Percentiles rank a stretch among this genome's conserved stretches.
Evolutionary conservation across 805 yeast species (phyloP).

Genomic region (Candida germanica): DNA sequence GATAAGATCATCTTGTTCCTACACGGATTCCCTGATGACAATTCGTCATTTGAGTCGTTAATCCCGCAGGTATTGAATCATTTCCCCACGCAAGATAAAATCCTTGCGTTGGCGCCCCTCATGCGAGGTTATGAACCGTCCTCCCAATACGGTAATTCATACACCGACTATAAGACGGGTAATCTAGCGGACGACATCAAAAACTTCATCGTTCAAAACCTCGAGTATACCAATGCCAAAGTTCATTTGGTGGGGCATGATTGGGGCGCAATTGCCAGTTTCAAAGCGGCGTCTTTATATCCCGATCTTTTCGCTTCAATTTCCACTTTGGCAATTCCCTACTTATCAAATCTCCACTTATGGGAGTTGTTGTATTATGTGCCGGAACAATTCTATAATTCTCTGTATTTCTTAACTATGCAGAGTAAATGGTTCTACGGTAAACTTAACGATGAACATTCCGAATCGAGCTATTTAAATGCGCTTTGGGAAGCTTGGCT

Average conservation of each 20-base stretch:
- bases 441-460: conserved; percentile 14
- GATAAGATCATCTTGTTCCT: conserved; percentile 21
- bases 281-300: conserved; percentile 30
- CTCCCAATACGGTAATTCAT: conserved; percentile 21
- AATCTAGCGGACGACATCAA: conserved; percentile 34
- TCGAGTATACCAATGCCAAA: background rate
- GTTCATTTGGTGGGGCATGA: conserved; percentile 43
- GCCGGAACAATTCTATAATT: conserved; percentile 33
- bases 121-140: conserved; percentile 38
- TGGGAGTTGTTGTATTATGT: conserved; percentile 26
- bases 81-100: conserved; percentile 16
- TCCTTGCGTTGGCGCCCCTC: conserved; percentile 30
- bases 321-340: conserved; percentile 40
- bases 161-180: conserved; percentile 21
- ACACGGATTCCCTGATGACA: conserved; percentile 41
- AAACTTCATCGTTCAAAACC: conserved; percentile 25
- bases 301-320: conserved; percentile 33
- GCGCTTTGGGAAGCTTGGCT: conserved; percentile 38
- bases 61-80: conserved; percentile 18
- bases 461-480: conserved; percentile 25
- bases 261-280: conserved; percentile 42
- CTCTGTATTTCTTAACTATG: conserved; percentile 39
- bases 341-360: conserved; percentile 22
- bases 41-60: conserved; percentile 24
- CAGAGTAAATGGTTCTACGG: conserved; percentile 24